These are phyloP conservation scores for Fraxinus pennsylvanica DNA, from an alignment of 257 asterid genomes.

Conservation along the genomic window DNA sequence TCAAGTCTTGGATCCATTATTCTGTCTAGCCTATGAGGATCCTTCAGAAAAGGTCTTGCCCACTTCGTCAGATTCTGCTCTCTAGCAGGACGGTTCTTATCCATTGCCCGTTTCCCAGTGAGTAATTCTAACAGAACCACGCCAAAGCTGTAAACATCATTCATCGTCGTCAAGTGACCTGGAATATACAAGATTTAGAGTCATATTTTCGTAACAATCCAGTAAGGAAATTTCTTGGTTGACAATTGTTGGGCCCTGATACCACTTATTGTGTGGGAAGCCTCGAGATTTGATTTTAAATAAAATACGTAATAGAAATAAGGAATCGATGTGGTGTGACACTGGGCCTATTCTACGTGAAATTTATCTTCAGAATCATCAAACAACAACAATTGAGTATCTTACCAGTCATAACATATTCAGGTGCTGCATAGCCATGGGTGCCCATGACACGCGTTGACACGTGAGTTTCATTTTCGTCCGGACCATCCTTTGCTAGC, in stretches of 20 bases:
- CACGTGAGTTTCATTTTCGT: conserved; percentile 70
- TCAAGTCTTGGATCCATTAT: conserved; percentile 77
- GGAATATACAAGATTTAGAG: background rate
- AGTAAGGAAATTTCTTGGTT: background rate
- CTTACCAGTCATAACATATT: conserved; percentile 78
- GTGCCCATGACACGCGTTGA: conserved; percentile 88
- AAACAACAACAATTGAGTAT: background rate
- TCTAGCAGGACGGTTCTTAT: conserved; percentile 55
- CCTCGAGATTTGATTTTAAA: background rate
- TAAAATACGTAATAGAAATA: background rate
- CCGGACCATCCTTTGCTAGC: conserved; percentile 82
- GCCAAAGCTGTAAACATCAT: conserved; percentile 77
- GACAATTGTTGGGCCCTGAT: background rate
- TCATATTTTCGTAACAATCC: background rate
- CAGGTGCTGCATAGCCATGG: conserved; percentile 91
- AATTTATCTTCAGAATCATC: too few relatives aligned
- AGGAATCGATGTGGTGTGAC: background rate
- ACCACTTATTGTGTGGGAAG: background rate
- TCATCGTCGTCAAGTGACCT: conserved; percentile 81
- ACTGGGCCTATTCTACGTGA: background rate
- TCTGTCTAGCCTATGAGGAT: conserved; percentile 54
- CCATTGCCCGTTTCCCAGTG: conserved; percentile 60
- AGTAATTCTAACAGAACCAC: conserved; percentile 74
- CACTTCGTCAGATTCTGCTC: conserved; percentile 76
- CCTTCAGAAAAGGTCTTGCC: conserved; percentile 73